Evolutionary conservation across 2,329 filamentous ascomycete species (phyloP), one percentile per base, ranked within the genome.

Genomic region (Sclerotiophoma versabilis): DNA sequence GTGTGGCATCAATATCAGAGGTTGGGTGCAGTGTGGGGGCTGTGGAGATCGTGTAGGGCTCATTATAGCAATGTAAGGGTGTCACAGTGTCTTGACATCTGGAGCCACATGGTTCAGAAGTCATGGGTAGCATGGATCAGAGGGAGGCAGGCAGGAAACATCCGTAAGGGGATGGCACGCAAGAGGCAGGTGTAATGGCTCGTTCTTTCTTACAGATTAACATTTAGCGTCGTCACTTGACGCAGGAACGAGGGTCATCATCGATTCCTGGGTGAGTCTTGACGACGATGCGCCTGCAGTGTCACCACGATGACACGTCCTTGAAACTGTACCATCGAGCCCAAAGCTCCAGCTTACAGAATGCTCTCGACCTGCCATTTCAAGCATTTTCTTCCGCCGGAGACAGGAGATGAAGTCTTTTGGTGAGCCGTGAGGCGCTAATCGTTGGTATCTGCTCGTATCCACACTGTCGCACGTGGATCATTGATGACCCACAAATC

Each of bases 291-390:
- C 33, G 26, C 30, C 51, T 54, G 51, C 41, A 39, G 51, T 54
- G 51, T 54, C 46, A 54, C 51, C 51, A 23, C 23, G 12, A 54
- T 54, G 45, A 37, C 19, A 49, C 51, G 17, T 39, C 29, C 29
- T n/a, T 49, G 45, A 54, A 54, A 54, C 51, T 26, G 51, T 49
- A n/a, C 33, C 33, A 54, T 49, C 34, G 20, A 26, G 26, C 23
- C 14, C 11, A 23, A 41, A 33, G 37, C 15, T 19, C 19, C 23
- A 8, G 12, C 17, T 46, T 8, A 19, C 42, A 47, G 14, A 20
- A 32, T 44, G 32, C 32, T 37, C 20, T 32, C 25, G 12, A 48
- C 32, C 38, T 26, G 30, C 32, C 37, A 12, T 26, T 48, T 22
- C 30, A 19, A 41, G 43, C 49, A 23, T 10, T 30, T 42, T 11